A percentile compares a stretch with the other conserved stretches of the same genome.
phyloP scores from a whole-genome alignment of 202 grass and related monocot species.

The Alloteropsis angusta region DNA sequence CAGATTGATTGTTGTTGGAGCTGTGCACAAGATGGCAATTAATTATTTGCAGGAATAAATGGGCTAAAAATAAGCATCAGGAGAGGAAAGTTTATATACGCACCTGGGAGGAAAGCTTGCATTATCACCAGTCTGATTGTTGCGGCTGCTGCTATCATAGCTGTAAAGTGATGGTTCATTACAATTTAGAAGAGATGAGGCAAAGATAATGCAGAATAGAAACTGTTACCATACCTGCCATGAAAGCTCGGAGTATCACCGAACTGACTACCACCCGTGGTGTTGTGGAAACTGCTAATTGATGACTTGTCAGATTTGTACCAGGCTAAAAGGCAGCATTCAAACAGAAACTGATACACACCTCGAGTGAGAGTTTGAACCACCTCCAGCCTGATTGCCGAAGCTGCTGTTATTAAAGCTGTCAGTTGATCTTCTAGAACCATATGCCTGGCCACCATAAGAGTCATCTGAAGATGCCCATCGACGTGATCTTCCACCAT shows the following conservation, averaged over 20 bases:
- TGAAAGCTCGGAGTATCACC: constrained; percentile 23
- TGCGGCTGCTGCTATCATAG: constrained; percentile 30
- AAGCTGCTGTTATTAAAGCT: constrained; percentile 21
- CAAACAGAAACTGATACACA: constrained; percentile 22
- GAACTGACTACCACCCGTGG: constrained; percentile 8
- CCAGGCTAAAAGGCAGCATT: neutral
- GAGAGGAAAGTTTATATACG: constrained; percentile 3
- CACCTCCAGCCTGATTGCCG: constrained; percentile 11
- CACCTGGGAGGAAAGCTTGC: constrained; percentile 35
- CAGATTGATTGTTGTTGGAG: constrained; percentile 21
- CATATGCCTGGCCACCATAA: constrained; percentile 32
- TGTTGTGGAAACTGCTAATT: constrained; percentile 25
- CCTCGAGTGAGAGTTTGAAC: constrained; percentile 38
- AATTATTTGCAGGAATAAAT: constrained; percentile 3
- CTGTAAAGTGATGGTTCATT: constrained; percentile 5
- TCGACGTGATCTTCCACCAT: constrained; percentile 54
- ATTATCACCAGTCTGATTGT: constrained; percentile 17
- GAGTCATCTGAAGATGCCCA: constrained; percentile 49
- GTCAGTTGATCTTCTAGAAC: constrained; percentile 19
- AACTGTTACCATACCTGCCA: constrained; percentile 10
- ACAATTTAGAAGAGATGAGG: neutral
- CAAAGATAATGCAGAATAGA: neutral
- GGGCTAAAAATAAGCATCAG: constrained; percentile 6
- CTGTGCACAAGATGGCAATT: constrained; percentile 11
- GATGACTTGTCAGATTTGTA: neutral